Percentiles rank a stretch among this genome's conserved stretches.
Conservation (phyloP, 179 eudicot species). For the Beta macrorhiza region DNA sequence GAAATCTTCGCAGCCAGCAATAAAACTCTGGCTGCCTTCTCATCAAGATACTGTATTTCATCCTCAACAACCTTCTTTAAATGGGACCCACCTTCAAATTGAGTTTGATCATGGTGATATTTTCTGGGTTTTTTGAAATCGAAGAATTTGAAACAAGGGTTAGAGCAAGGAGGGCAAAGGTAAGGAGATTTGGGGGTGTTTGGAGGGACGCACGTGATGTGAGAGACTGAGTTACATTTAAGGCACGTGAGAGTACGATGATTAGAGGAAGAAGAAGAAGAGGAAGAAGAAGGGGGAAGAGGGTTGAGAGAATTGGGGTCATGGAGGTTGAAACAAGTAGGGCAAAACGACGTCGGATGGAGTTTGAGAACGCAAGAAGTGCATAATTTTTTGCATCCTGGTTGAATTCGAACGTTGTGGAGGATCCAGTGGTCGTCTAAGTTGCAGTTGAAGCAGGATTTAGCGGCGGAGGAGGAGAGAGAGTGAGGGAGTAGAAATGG, state of each 20-base stretch:
- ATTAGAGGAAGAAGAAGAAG: conserved; percentile 15
- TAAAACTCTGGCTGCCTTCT: conserved; percentile 41
- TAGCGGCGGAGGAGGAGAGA: conserved; percentile 6
- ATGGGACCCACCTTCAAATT: background rate
- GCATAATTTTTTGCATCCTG: conserved; percentile 58
- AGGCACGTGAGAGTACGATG: conserved; percentile 40
- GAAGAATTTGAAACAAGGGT: conserved; percentile 48
- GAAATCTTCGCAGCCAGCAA: conserved; percentile 63
- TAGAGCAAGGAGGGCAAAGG: conserved; percentile 58
- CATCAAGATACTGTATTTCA: conserved; percentile 36
- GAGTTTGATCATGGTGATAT: background rate
- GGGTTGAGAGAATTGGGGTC: conserved; percentile 30
- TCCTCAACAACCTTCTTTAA: background rate
- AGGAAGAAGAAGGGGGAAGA: conserved; percentile 11
- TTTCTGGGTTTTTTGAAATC: conserved; percentile 29
- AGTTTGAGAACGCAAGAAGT: conserved; percentile 70
- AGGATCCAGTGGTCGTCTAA: conserved; percentile 52
- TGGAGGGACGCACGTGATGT: conserved; percentile 44
- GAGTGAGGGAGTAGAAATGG: conserved; percentile 7
- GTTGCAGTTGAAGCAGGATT: conserved; percentile 56
- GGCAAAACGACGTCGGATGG: conserved; percentile 66
- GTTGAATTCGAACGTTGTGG: conserved; percentile 57
- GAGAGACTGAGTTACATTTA: conserved; percentile 62
- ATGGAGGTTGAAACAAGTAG: conserved; percentile 64
- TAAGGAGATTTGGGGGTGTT: conserved; percentile 44